Conservation (phyloP, 805 yeast species). For the Nakazawaea populi region DNA sequence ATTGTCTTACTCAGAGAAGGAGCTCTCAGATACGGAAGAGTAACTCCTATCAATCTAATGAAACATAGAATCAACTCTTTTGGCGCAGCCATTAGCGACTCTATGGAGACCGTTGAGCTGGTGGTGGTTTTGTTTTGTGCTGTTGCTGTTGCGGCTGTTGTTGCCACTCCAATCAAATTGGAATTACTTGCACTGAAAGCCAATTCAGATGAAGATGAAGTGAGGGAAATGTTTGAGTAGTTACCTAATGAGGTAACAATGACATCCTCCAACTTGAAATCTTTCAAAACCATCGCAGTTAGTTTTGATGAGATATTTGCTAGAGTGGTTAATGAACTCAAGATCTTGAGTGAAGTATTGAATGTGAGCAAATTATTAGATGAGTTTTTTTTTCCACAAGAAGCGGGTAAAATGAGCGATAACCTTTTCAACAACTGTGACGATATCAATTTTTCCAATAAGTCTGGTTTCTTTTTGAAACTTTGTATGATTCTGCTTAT, state of each 20-base stretch:
- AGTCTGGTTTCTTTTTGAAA: slow-evolving; percentile 35
- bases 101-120: slow-evolving; percentile 39
- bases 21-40: slow-evolving; percentile 43
- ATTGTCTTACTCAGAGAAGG: background rate
- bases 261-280: slow-evolving; percentile 40
- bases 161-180: background rate
- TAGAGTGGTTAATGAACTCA: slow-evolving; percentile 39
- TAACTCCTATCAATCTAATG: slow-evolving; percentile 46
- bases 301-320: slow-evolving; percentile 37
- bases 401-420: slow-evolving; percentile 19
- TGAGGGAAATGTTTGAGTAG: slow-evolving; percentile 31
- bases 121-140: background rate
- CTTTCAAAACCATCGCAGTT: slow-evolving; percentile 39
- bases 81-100: slow-evolving; percentile 68
- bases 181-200: background rate
- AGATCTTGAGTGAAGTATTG: slow-evolving; percentile 32
- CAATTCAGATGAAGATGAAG: slow-evolving; percentile 3
- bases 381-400: slow-evolving; percentile 17
- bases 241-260: slow-evolving; percentile 45
- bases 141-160: background rate
- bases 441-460: slow-evolving; percentile 38
- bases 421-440: slow-evolving; percentile 28
- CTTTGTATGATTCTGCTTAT: slow-evolving; percentile 52
- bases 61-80: slow-evolving; percentile 54
- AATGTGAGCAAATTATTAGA: slow-evolving; percentile 23